These are phyloP conservation scores for Rhodocollybia butyracea DNA, from an alignment of 768 basidiomycete genomes.

Conservation along the genomic window DNA sequence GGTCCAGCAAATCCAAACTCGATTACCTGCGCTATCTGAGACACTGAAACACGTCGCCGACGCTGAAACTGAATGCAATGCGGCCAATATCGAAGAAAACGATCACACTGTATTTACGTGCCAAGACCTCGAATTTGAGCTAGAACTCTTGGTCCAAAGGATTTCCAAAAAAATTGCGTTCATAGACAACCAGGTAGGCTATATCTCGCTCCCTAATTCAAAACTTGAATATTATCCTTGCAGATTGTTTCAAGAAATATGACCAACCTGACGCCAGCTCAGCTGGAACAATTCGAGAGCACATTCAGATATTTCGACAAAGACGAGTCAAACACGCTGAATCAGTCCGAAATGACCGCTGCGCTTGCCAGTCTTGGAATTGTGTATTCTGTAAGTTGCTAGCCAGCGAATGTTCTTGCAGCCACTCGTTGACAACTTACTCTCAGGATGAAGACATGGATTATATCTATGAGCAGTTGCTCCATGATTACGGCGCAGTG, in stretches of 20 bases:
- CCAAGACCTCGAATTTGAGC: conserved; percentile 88
- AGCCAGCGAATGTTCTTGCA: background rate
- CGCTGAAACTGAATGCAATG: conserved; percentile 73
- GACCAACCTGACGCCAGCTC: conserved; percentile 93
- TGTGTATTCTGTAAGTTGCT: conserved; percentile 68
- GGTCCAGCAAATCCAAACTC: conserved; percentile 59
- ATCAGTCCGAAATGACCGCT: conserved; percentile 83
- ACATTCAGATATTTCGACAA: conserved; percentile 98
- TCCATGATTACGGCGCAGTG: conserved; percentile 81
- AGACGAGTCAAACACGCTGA: conserved; percentile 87
- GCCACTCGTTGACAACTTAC: background rate
- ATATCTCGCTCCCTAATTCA: background rate
- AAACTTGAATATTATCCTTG: background rate
- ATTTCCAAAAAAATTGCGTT: conserved; percentile 91
- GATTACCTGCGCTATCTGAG: conserved; percentile 63
- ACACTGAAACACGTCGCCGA: conserved; percentile 50
- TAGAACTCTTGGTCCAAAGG: conserved; percentile 76
- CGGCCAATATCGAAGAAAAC: conserved; percentile 95
- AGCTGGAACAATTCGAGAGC: conserved; percentile 93
- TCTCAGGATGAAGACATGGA: conserved; percentile 82
- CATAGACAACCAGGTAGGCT: conserved; percentile 87
- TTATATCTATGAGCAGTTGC: conserved; percentile 75
- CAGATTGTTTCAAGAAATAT: conserved; percentile 93
- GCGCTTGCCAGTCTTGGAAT: conserved; percentile 94
- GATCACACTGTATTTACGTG: conserved; percentile 90